phyloP scores from a whole-genome alignment of 176 grass and related monocot genomes.

The Bromus sterilis region DNA sequence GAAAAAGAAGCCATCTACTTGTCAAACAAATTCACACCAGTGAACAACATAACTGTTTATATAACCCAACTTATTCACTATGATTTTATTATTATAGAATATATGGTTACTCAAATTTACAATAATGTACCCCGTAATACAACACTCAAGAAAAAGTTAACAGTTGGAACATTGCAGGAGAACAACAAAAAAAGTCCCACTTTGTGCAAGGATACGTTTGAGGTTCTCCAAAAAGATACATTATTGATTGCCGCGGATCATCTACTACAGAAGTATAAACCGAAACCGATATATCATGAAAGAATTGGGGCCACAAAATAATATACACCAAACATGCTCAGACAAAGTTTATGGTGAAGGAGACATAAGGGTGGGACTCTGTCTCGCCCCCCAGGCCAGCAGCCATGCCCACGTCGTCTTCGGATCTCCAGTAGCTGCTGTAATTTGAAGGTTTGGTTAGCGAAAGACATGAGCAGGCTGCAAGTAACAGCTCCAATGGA shows the following conservation, averaged over 20 bases:
- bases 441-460: slow-evolving; percentile 1
- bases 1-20: too few species aligned
- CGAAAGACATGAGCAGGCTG: not conserved
- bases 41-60: not conserved
- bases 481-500: not conserved
- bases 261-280: slow-evolving; percentile 23
- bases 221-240: slow-evolving; percentile 29
- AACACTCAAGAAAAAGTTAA: not conserved
- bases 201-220: too few species aligned
- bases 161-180: not conserved
- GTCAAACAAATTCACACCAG: not conserved
- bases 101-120: not conserved
- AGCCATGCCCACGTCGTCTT: slow-evolving; percentile 46
- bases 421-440: slow-evolving; percentile 85
- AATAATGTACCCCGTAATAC: not conserved
- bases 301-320: slow-evolving; percentile 2
- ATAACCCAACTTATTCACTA: not conserved
- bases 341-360: slow-evolving; percentile 80
- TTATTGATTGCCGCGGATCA: slow-evolving; percentile 28
- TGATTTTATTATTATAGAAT: slow-evolving; percentile 4
- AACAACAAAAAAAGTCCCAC: too few species aligned
- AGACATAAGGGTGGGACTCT: slow-evolving; percentile 67
- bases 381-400: slow-evolving; percentile 65
- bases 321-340: slow-evolving; percentile 21
- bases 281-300: slow-evolving; percentile 1